Evolutionary conservation across 192 early-diverging fungal species (phyloP).

Genomic region (Mortierella hygrophila): DNA sequence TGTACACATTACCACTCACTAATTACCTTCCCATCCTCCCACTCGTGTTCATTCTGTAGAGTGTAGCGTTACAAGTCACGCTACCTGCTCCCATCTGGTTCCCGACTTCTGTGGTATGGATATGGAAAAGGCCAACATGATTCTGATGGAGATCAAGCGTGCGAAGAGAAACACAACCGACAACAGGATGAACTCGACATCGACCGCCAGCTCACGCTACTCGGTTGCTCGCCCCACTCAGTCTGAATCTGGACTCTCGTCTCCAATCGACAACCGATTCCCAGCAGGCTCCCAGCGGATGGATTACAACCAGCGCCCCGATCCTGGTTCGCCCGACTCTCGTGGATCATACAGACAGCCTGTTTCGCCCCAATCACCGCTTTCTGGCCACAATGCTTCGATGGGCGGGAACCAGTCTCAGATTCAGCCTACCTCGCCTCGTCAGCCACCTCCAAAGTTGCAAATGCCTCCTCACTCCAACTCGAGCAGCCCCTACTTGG

Average conservation of each 20-base stretch:
- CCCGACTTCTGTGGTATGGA: constrained; percentile 95
- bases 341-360: constrained; percentile 46
- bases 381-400: not conserved
- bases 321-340: constrained; percentile 50
- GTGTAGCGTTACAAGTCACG: constrained; percentile 87
- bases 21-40: not conserved
- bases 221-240: constrained; percentile 23
- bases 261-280: constrained; percentile 46
- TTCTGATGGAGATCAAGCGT: constrained; percentile 86
- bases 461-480: constrained; percentile 47
- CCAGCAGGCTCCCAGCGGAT: constrained; percentile 29
- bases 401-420: constrained; percentile 8
- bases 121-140: constrained; percentile 87
- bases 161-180: constrained; percentile 61
- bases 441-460: constrained; percentile 48
- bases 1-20: not conserved
- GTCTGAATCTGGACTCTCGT: constrained; percentile 39
- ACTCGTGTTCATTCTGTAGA: constrained; percentile 66
- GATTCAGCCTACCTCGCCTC: constrained; percentile 35
- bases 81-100: constrained; percentile 85
- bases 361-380: constrained; percentile 37
- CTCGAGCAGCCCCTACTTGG: constrained; percentile 25
- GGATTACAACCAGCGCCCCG: constrained; percentile 35
- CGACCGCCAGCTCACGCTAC: constrained; percentile 30
- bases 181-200: constrained; percentile 31